Evolutionary conservation across 1,139 yeast genomes (phyloP), one percentile per base, ranked within the genome.

Genomic region (Scheffersomyces quercinus): DNA sequence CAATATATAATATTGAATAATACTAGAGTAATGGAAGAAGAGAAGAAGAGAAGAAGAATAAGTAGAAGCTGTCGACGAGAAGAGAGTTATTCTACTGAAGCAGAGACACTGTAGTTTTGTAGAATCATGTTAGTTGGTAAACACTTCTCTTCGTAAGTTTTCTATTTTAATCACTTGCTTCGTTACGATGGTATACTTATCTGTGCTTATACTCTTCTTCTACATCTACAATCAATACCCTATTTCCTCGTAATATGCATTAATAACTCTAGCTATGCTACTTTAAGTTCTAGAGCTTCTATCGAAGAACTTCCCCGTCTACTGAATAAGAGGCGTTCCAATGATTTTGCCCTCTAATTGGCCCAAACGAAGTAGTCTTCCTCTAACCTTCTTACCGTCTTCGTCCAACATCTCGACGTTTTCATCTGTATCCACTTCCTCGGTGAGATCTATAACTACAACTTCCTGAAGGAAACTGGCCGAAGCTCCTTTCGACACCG

Each of bases 401-500:
- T 74, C 73, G 13, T 68, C 70, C 29, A 61, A 54, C 59, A 61
- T 58, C 31, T 62, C 67, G 10, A 56, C 52, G 16, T 65, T 68
- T 7, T 56, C 64, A 2, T 55, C 56, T 2, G 28, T 38, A 5
- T 35, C 35, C 9, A 40, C 48, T 5, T 50, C 53, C 7, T 42
- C 49, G 16, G 41, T 38, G 38, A 58, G 44, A 39, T 82, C 81
- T 28, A 88, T 55, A n/a, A 81, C 70, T 7, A 85, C 82, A 20
- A 88, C 70, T 52, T 88, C 93, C 60, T 90, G 97, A 37, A 86
- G 65, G 54, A 88, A 85, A n/a, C 79, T 76, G 10, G 86, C 68
- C 10, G 82, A 78, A 2, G 86, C 82, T n/a, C 97, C 97, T 56
- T 80, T 77, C 5, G 83, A 73, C 9, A 89, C 82, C 48, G 84